Base-by-base conservation (phyloP, 768 basidiomycete species). In the Lactarius pseudohatsudake region DNA sequence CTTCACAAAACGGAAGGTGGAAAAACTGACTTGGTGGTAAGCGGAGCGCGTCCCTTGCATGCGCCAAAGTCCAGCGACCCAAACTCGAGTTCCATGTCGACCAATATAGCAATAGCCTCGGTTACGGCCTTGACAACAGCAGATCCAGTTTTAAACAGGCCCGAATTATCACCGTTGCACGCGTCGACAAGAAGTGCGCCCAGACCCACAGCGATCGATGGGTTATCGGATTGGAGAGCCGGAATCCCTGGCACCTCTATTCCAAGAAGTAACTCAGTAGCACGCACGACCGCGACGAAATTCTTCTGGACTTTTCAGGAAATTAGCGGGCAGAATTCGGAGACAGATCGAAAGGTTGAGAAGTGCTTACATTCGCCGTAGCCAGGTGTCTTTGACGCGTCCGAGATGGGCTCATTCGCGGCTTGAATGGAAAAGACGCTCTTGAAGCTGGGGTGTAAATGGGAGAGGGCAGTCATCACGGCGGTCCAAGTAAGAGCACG, bases 401-500 rank as follows among this genome's bases (percentile, higher is more conserved):
- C 77, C 88, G 85, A 88, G 71, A 90, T 85, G 0, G 88, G 89
- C 65, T 93, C 91, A 68, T 93, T 93, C 32, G 89, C 79, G 1
- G 91, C 91, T 70, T 93, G 83, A 38, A 93, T 87, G 2, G 88
- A 79, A 50, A 88, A 86, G 20, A 89, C 90, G 38, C 79, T 84
- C 18, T 70, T 76, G 72, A 93, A 93, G 47, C 79, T 77, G 7
- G 90, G 81, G 72, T 92, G 86, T 41, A 89, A 76, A 70, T 93
- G 91, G 1, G 88, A 77, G 4, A 93, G 77, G 11, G 82, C 76
- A 0, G 91, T 88, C 87, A 92, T 92, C 26, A 92, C 88, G 15
- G 86, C 86, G 0, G 90, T 85, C 91, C 91, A 93, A n/a, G 87
- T 77, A 56, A 93, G 78, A 10, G 91, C 91, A 7, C 91, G 87